These are phyloP conservation scores for Mortierella alpina DNA, from an alignment of 192 early-diverging fungal species.

Conservation along the genomic window DNA sequence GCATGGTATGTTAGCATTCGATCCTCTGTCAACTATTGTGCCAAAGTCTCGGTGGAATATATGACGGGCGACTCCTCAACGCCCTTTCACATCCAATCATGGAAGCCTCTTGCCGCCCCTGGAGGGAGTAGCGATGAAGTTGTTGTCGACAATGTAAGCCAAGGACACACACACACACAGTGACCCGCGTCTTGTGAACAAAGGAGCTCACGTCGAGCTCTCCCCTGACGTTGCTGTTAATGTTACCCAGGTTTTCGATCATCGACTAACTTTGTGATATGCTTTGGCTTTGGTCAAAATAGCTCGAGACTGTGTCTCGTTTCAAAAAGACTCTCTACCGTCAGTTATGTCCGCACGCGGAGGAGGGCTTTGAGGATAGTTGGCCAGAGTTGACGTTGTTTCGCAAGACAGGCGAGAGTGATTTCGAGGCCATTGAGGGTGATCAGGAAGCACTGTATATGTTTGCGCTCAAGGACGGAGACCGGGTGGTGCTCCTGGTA, in stretches of 20 bases:
- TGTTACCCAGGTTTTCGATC: background rate
- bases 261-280: background rate
- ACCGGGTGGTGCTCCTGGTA: slow-evolving; percentile 31
- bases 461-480: slow-evolving; percentile 51
- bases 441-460: slow-evolving; percentile 52
- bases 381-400: slow-evolving; percentile 37
- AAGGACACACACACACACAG: too few relatives aligned
- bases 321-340: slow-evolving; percentile 44
- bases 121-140: slow-evolving; percentile 2
- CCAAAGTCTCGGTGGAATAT: slow-evolving; percentile 40
- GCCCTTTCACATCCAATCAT: slow-evolving; percentile 27
- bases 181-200: too few relatives aligned
- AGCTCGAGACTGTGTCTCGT: slow-evolving; percentile 46
- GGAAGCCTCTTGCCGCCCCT: slow-evolving; percentile 18
- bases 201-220: background rate
- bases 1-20: slow-evolving; percentile 15
- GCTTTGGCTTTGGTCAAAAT: background rate
- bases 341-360: slow-evolving; percentile 24
- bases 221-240: background rate
- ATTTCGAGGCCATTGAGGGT: slow-evolving; percentile 31
- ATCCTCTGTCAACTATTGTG: slow-evolving; percentile 42
- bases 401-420: slow-evolving; percentile 12
- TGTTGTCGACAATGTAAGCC: slow-evolving; percentile 46
- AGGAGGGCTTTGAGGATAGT: slow-evolving; percentile 25
- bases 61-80: slow-evolving; percentile 35